Evolutionary conservation across 148 eudicot genomes (phyloP).

Genomic region (Rhododendron griersonianum): DNA sequence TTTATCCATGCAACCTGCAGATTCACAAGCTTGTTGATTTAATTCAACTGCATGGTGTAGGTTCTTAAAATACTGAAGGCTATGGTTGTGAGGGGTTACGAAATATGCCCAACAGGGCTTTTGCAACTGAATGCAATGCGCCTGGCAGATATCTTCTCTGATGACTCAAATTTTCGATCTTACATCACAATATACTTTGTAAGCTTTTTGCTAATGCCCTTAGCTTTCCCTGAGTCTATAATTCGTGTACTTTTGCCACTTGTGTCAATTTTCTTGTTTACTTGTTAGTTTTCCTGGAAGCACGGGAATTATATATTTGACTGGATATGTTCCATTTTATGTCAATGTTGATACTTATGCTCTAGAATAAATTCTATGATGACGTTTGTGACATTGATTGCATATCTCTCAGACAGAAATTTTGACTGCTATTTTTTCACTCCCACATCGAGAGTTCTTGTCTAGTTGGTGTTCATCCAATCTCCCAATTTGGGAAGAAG

Average conservation of each 20-base stretch:
- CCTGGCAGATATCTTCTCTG: slow-evolving; percentile 84
- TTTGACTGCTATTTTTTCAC: slow-evolving; percentile 53
- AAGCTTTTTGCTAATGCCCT: slow-evolving; percentile 28
- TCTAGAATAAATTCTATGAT: not conserved
- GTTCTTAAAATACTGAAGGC: slow-evolving; percentile 73
- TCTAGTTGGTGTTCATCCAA: slow-evolving; percentile 93
- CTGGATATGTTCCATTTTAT: not conserved
- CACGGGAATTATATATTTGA: not conserved
- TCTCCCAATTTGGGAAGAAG: slow-evolving; percentile 67
- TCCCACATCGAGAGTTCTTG: slow-evolving; percentile 74
- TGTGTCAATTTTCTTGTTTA: not conserved
- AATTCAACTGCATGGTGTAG: slow-evolving; percentile 30
- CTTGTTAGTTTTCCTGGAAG: not conserved
- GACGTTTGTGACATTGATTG: slow-evolving; percentile 4
- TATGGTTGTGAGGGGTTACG: slow-evolving; percentile 44
- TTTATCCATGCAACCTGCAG: slow-evolving; percentile 14
- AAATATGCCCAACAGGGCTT: slow-evolving; percentile 61
- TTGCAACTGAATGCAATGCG: slow-evolving; percentile 92
- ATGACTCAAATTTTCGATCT: slow-evolving; percentile 94
- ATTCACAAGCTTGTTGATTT: slow-evolving; percentile 12
- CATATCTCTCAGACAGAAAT: slow-evolving; percentile 68
- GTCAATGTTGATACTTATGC: not conserved
- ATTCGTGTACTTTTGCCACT: not conserved
- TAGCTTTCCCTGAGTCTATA: not conserved
- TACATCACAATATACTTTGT: slow-evolving; percentile 68